Evolutionary conservation across 441 rosid species (phyloP), one percentile per base, ranked within the genome.

Genomic region (Adansonia grandidieri): DNA sequence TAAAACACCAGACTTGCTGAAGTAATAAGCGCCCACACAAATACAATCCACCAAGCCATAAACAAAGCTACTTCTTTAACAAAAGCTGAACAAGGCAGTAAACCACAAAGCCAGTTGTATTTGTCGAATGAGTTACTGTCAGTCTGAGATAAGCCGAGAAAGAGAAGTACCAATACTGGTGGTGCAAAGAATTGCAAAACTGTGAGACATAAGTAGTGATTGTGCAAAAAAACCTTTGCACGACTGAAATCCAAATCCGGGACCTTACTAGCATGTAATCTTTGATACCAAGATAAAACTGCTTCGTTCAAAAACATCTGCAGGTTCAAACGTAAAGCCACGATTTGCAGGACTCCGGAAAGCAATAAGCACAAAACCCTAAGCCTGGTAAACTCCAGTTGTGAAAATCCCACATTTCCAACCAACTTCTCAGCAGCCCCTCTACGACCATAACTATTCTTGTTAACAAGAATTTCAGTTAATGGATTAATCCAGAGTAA

Each of bases 271-370:
- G 93, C 92, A 69, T 95, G 98, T 80, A 95, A 81, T 75, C 97
- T 87, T 81, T 95, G 98, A 80, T 95, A 95, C 98, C 98, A 95
- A 0, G 93, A 92, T 10, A 95, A 79, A 66, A 95, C 87, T 0
- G 98, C 98, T 87, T 95, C 98, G 19, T 95, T 95, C 93, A 95
- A 81, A 83, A 86, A 93, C 96, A 92, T 95, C 80, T 95, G 98
- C 81, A 95, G 78, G 82, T 91, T 91, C 2, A 95, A 84, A 9
- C 98, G 89, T 56, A 95, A 56, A 10, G 97, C 93, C 58, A 83
- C 45, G 1, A 91, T 84, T 74, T 93, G 98, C 8, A 88, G 20
- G 2, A 87, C 15, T 24, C 92, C 93, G 0, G 97, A 87, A 3
- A 86, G 63, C 6, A 91, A 80, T 85, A 93, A 79, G 78, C 90